A percentile compares a stretch with the other conserved stretches of the same genome.
phyloP scores from a whole-genome alignment of 2,329 filamentous ascomycete species.

The Alternaria ventricosa region DNA sequence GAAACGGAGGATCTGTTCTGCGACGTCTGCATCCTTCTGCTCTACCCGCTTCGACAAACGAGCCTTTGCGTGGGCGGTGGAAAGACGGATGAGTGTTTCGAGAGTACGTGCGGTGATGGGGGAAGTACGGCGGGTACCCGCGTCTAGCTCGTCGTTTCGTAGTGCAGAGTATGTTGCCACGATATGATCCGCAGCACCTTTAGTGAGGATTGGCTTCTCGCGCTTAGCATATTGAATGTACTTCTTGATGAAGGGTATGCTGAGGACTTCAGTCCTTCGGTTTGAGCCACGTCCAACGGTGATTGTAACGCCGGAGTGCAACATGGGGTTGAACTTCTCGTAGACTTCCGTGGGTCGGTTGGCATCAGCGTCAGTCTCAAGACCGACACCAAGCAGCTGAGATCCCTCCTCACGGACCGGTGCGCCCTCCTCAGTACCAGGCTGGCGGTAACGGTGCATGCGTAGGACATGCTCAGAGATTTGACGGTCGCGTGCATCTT shows the following conservation, averaged over 20 bases:
- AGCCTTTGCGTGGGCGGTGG: conserved; percentile 93
- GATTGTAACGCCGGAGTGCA: conserved; percentile 86
- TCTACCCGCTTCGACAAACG: conserved; percentile 88
- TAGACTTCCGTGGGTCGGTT: conserved; percentile 84
- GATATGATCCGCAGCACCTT: conserved; percentile 90
- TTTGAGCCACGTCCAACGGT: conserved; percentile 75
- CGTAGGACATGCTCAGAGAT: conserved; percentile 96
- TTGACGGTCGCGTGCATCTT: conserved; percentile 87
- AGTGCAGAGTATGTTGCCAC: conserved; percentile 89
- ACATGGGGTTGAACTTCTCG: conserved; percentile 95
- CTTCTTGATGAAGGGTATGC: conserved; percentile 98
- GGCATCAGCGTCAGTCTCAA: conserved; percentile 77
- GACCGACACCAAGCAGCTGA: conserved; percentile 85
- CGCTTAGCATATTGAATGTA: conserved; percentile 98
- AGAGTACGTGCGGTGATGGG: conserved; percentile 97
- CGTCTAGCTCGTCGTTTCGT: conserved; percentile 93
- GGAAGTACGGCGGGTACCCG: conserved; percentile 90
- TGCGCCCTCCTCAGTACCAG: conserved; percentile 91
- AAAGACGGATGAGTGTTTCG: conserved; percentile 96
- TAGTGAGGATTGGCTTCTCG: conserved; percentile 86
- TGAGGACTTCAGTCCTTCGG: conserved; percentile 85
- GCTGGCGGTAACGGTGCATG: conserved; percentile 94
- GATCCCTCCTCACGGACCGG: conserved; percentile 87
- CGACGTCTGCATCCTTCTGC: conserved; percentile 84
- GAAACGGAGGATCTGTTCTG: conserved; percentile 89